Base-by-base conservation (phyloP, 148 eudicot genomes). In the Chenopodium album region DNA sequence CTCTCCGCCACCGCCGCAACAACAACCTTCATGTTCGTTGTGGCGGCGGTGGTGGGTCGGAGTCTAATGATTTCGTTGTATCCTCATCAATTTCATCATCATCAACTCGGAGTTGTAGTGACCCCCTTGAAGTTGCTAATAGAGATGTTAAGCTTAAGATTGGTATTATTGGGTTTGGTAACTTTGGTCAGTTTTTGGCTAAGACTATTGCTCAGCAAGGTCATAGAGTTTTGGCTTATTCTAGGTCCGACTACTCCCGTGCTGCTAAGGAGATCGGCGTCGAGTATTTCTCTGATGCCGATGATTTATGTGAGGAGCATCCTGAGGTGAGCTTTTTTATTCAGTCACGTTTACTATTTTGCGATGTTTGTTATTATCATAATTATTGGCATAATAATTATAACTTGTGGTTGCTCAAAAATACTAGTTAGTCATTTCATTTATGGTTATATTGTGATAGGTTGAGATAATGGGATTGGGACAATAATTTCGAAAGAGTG, bases 281-380 rank as follows among this genome's bases (percentile, higher is more conserved):
- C 26, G 60, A 85, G 10, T 93, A 89, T 82, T 91, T 85, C 72
- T 9, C 17, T 0, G 86, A 90, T 67, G 86, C 88, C 4, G 85
- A 91, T 46, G 94, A 91, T 66, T 82, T 91, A 50, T 93, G 97
- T 56, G 97, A 93, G 37, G 91, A 90, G 32, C 93, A 93, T 77
- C 94, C 93, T 3, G 91, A 92, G 80, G 94, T 83, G 9, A 74
- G 76, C 0, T n/a, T 62, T 10, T 20, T 34, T 34, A 31, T 56
- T 52, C 12, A 56, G 62, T 56, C 62, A 59, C 28, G 6, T 20
- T 7, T 20, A 6, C 37, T 31, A 59, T 62, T 71, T 41, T 19
- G 28, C 1, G 23, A 34, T 8, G 3, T n/a, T 1, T 23, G 0
- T 31, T 31, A 0, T 19, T 73, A 0, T n/a, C 1, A 8, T 23